Evolutionary conservation across 352 stramenopile species (phyloP).

Genomic region (Phytophthora kernoviae): DNA sequence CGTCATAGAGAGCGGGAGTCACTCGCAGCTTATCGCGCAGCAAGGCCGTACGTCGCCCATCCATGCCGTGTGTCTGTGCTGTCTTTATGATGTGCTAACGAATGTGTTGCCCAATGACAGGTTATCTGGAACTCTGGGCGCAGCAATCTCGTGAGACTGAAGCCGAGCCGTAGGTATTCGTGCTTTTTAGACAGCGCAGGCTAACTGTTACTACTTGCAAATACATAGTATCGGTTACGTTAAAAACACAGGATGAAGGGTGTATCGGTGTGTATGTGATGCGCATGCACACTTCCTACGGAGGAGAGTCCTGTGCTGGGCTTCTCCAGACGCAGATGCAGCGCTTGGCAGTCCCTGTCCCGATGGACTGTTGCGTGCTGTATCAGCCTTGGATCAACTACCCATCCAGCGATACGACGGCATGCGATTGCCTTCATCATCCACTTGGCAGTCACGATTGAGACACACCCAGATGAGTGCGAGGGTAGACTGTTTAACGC

Average conservation of each 20-base stretch:
- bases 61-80: background rate
- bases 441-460: slow-evolving; percentile 86
- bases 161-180: background rate
- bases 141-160: slow-evolving; percentile 44
- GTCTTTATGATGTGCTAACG: slow-evolving; percentile 4
- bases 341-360: too few species aligned
- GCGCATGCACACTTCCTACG: background rate
- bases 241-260: too few species aligned
- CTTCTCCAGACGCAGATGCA: too few species aligned
- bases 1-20: slow-evolving; percentile 57
- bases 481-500: slow-evolving; percentile 87
- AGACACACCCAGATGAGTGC: slow-evolving; percentile 90
- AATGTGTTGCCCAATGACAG: slow-evolving; percentile 11
- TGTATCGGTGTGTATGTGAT: background rate
- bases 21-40: slow-evolving; percentile 45
- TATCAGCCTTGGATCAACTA: slow-evolving; percentile 29
- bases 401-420: slow-evolving; percentile 90
- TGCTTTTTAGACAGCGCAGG: too few species aligned
- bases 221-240: too few species aligned
- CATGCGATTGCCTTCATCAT: slow-evolving; percentile 84
- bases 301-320: too few species aligned
- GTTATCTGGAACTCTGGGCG: slow-evolving; percentile 45
- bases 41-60: slow-evolving; percentile 38
- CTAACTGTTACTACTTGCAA: too few species aligned
- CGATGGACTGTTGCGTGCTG: too few species aligned